Conservation (phyloP, 1,284 basidiomycete species). For the Vanrija sp. region DNA sequence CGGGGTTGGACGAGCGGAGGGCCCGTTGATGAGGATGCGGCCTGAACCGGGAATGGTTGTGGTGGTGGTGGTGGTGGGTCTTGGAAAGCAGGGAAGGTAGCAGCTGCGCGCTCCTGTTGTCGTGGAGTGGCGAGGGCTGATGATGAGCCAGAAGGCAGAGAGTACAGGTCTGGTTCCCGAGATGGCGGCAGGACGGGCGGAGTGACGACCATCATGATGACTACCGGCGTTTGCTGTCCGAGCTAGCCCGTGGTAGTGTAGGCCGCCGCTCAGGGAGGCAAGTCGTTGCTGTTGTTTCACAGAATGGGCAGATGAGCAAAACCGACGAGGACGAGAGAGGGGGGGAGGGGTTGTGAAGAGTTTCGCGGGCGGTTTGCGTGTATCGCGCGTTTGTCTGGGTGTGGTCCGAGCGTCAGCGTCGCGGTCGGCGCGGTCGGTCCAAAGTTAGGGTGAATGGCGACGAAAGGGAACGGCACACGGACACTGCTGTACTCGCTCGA, state of each 20-base stretch:
- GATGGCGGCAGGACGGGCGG: constrained; percentile 14
- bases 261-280: neutral
- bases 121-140: neutral
- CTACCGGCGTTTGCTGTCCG: neutral
- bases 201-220: constrained; percentile 20
- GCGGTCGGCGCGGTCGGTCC: no score
- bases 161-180: constrained; percentile 7
- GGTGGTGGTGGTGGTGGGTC: constrained; percentile 3
- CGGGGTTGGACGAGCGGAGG: constrained; percentile 18
- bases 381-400: neutral
- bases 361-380: no score
- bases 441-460: no score
- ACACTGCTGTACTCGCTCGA: no score
- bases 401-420: constrained; percentile 1
- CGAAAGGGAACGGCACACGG: no score
- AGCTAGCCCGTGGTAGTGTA: neutral
- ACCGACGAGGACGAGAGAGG: no score
- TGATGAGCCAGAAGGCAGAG: neutral
- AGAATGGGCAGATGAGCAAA: no score
- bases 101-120: neutral
- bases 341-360: no score
- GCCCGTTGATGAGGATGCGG: constrained; percentile 10
- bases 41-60: neutral
- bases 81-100: constrained; percentile 5
- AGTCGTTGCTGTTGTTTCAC: no score